Base-by-base conservation (phyloP, 306 rosid species). In the Fragaria ananassa region DNA sequence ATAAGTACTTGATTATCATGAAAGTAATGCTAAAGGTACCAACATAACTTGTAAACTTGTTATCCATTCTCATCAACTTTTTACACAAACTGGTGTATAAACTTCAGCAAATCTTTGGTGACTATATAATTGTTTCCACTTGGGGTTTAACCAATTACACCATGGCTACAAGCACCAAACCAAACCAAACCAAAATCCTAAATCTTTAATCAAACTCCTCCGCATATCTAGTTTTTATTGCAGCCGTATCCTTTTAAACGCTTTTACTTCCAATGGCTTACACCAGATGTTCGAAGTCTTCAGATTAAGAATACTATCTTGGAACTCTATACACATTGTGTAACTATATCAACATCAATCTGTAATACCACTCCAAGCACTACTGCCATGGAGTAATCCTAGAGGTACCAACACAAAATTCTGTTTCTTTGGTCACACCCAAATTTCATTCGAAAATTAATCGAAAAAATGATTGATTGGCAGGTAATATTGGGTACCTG, bases 401-500 rank as follows among this genome's bases (percentile, higher is more conserved):
- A 31, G 35, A 31, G 35, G 35, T 31, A 31, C 35, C 35, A 31
- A 31, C 4, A 31, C 34, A 31, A 31, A 31, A 29, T 31, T 31
- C 34, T 31, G 3, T 31, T 31, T 31, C 34, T 31, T 31, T 31
- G 34, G 34, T 31, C 4, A 31, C 4, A 31, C 35, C 35, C 35
- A 31, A 31, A 31, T 31, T 31, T 31, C 12, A 46, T 10, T 13
- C 15, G 5, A 12, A 46, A 46, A 46, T 11, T 0, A 46, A 46
- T 46, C 50, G 50, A 46, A 46, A 46, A 46, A 46, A 13, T 46
- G 51, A 46, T 13, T 45, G 51, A 46, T 13, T 46, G 51, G 4
- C 0, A 65, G 5, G 8, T 4, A 39, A 8, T 23, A 1, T 13
- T 21, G 14, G 14, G 25, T 51, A 93, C 96, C 91, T 58, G 79